These are phyloP conservation scores for Coemansia guatemalensis DNA, from an alignment of 192 early-diverging fungal species.

Conservation along the genomic window DNA sequence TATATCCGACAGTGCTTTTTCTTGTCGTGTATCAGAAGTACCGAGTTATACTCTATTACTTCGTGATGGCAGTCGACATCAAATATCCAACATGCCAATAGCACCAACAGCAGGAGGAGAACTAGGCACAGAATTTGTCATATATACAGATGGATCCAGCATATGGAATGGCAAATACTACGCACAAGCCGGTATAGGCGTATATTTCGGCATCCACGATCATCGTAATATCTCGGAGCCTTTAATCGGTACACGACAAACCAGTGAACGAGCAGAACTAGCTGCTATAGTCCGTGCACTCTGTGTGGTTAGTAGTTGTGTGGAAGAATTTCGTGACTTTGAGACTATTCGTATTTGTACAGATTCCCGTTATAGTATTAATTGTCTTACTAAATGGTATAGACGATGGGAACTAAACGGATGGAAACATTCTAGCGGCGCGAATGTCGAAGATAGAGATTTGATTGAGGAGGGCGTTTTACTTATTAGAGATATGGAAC, in stretches of 20 bases:
- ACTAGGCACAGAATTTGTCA: constrained; percentile 2
- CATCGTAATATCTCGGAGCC: constrained; percentile 50
- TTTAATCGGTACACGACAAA: constrained; percentile 17
- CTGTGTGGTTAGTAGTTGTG: background rate
- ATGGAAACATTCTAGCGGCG: constrained; percentile 2
- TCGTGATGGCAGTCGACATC: constrained; percentile 1
- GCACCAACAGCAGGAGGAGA: constrained; percentile 1
- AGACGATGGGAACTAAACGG: constrained; percentile 15
- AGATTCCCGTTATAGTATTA: constrained; percentile 15
- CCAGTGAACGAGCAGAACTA: constrained; percentile 27
- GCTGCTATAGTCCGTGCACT: constrained; percentile 25
- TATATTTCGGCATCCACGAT: constrained; percentile 57
- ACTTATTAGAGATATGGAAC: background rate
- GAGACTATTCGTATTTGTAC: constrained; percentile 9
- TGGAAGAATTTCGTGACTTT: background rate
- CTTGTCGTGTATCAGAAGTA: background rate
- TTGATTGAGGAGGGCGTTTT: constrained; percentile 9
- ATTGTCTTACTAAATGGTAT: constrained; percentile 15
- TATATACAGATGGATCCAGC: constrained; percentile 61
- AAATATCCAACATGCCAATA: background rate
- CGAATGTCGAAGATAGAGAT: constrained; percentile 6
- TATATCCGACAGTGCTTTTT: background rate
- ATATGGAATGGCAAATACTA: constrained; percentile 45
- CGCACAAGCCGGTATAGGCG: constrained; percentile 58
- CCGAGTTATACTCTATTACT: constrained; percentile 1